Conservation (phyloP, 2,329 filamentous ascomycete genomes). For the Ophiosphaerella korrae region DNA sequence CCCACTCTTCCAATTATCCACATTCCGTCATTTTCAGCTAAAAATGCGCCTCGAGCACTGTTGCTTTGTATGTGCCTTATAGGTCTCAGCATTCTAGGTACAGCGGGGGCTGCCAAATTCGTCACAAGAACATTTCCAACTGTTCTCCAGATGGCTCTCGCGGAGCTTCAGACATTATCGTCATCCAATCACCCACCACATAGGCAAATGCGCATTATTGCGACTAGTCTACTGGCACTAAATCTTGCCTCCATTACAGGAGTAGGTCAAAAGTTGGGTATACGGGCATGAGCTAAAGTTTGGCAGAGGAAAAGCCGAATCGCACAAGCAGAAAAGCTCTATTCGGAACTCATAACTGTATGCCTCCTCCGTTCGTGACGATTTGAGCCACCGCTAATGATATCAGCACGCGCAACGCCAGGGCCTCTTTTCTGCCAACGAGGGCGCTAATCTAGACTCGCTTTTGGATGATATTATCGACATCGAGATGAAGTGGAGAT, state of each 20-base stretch:
- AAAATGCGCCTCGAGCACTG: constrained; percentile 53
- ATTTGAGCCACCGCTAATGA: constrained; percentile 11
- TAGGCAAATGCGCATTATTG: constrained; percentile 54
- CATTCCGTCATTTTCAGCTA: constrained; percentile 58
- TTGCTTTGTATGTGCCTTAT: constrained; percentile 60
- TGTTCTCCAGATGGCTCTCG: constrained; percentile 48
- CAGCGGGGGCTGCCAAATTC: constrained; percentile 57
- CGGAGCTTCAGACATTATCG: constrained; percentile 51
- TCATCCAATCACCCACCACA: constrained; percentile 48
- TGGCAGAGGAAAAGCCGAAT: constrained; percentile 47
- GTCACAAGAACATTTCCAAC: constrained; percentile 53
- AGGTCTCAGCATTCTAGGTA: constrained; percentile 58
- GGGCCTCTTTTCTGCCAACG: constrained; percentile 56
- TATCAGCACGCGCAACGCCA: constrained; percentile 54
- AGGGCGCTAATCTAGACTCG: constrained; percentile 43
- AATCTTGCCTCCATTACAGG: constrained; percentile 57
- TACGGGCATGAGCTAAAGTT: constrained; percentile 9
- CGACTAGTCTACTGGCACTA: constrained; percentile 55
- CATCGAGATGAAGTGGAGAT: constrained; percentile 56
- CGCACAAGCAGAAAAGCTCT: constrained; percentile 58
- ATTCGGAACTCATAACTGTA: constrained; percentile 56
- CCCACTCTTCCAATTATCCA: constrained; percentile 60
- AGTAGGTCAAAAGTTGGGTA: constrained; percentile 29
- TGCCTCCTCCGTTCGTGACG: constrained; percentile 1
- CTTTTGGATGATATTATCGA: constrained; percentile 53